Conservation (phyloP, 805 yeast genomes). For the Zygotorulaspora danielsina region DNA sequence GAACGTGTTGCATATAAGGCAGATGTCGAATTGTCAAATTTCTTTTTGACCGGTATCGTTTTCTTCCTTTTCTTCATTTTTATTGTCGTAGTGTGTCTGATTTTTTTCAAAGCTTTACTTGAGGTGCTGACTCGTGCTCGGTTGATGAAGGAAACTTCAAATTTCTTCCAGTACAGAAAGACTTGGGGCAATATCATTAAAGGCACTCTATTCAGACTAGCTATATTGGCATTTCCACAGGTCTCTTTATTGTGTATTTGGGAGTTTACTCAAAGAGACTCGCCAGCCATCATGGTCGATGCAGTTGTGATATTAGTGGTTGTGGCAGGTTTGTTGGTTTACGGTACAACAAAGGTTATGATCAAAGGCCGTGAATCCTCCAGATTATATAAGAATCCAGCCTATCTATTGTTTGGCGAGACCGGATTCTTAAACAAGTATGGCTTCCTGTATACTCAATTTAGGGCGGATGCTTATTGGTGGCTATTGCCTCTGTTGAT, state of each 20-base stretch:
- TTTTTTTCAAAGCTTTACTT: conserved; percentile 62
- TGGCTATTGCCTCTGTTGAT: conserved; percentile 64
- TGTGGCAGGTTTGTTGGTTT: conserved; percentile 54
- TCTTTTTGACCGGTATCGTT: conserved; percentile 82
- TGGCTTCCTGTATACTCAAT: conserved; percentile 91
- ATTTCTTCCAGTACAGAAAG: conserved; percentile 70
- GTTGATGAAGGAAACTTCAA: conserved; percentile 50
- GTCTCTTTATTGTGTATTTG: conserved; percentile 75
- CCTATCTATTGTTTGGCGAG: conserved; percentile 85
- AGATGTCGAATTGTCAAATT: conserved; percentile 76
- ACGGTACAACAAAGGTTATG: conserved; percentile 72
- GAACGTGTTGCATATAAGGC: conserved; percentile 86
- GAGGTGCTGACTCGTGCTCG: conserved; percentile 60
- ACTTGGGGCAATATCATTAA: conserved; percentile 83
- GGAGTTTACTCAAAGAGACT: conserved; percentile 82
- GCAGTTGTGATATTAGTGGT: conserved; percentile 68
- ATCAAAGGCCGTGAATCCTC: conserved; percentile 69
- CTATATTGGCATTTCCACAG: conserved; percentile 84
- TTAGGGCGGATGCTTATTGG: conserved; percentile 80
- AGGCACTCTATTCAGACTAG: conserved; percentile 82
- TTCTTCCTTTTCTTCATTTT: conserved; percentile 77
- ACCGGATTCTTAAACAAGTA: conserved; percentile 72
- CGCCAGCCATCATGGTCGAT: conserved; percentile 75
- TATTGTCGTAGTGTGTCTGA: conserved; percentile 51
- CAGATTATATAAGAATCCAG: conserved; percentile 79